Conservation (phyloP, 176 grass and related monocot species). For the Eremochloa ophiuroides region DNA sequence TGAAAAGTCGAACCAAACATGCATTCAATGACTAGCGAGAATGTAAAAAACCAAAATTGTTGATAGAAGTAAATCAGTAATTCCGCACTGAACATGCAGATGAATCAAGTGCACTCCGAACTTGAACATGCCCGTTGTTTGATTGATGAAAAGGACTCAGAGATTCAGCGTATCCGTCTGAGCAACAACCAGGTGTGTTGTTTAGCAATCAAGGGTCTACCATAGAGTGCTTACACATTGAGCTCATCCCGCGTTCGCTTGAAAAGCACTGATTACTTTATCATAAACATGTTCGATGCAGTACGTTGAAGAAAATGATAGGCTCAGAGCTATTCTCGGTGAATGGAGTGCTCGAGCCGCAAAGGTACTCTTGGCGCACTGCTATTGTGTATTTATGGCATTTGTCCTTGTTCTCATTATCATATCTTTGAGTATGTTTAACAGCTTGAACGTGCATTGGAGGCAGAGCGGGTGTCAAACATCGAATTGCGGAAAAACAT, state of each 20-base stretch:
- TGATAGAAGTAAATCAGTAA: conserved; percentile 8
- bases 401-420: neutral
- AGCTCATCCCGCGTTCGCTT: neutral
- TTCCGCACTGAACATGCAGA: conserved; percentile 41
- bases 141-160: conserved; percentile 81
- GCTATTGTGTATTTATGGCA: conserved; percentile 10
- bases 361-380: conserved; percentile 48
- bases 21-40: neutral
- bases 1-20: neutral
- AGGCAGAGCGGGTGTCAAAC: conserved; percentile 71
- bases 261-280: conserved; percentile 9
- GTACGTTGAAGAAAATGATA: conserved; percentile 97
- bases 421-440: neutral
- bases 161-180: conserved; percentile 72
- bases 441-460: conserved; percentile 89
- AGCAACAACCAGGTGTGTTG: conserved; percentile 72
- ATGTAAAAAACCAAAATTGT: neutral
- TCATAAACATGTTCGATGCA: conserved; percentile 33
- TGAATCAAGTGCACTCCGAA: conserved; percentile 95
- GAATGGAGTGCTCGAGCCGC: conserved; percentile 98
- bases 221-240: neutral
- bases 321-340: conserved; percentile 95
- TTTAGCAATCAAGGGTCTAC: neutral
- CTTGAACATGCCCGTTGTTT: conserved; percentile 77
- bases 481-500: conserved; percentile 60